Evolutionary conservation across 2,329 filamentous ascomycete species (phyloP), one percentile per base, ranked within the genome.

Genomic region (Blumeriella jaapii): DNA sequence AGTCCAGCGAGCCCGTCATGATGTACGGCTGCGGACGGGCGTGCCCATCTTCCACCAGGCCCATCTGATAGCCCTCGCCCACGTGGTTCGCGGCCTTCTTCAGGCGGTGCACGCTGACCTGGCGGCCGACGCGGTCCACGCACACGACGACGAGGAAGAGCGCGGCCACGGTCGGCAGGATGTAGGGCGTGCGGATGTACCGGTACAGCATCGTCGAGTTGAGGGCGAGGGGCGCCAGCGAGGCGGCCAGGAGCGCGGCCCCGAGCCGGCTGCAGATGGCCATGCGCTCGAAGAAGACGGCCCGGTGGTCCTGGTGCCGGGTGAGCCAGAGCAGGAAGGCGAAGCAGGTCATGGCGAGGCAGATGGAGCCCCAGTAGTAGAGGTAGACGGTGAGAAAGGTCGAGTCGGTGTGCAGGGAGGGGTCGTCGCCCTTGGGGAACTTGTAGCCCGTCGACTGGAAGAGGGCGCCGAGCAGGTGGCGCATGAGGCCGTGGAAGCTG

Each of bases 281-380:
- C 9, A 24, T n/a, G 22, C 22, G 22, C 4, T 24, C 22, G 22
- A 24, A 24, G 22, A 24, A 24, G 4, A 10, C 22, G 22, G 12
- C 22, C 9, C 22, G 22, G 7, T 24, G 22, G 22, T 24, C 22
- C 7, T 8, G 10, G 22, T 24, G 22, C 22, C 37, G 26, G 15
- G 34, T 29, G 17, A 39, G 35, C 20, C 28, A 39, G 18, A 35
- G 31, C 19, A 39, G 34, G 2, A 39, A 11, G 10, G 26, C 11
- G 6, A 39, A 18, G 31, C 34, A 31, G 10, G 34, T 5, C 23
- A 39, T 24, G 5, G 32, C 30, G 8, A 39, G 13, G 13, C 20
- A 20, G 9, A 39, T 15, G 3, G 37, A 35, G 11, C 12, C 27
- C 31, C 31, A 39, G 5, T 35, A 29, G 14, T 39, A 39, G 19